A percentile compares a stretch with the other conserved stretches of the same genome.
phyloP scores from a whole-genome alignment of 2,329 filamentous ascomycete genomes.

The Pezicula rhizophila region DNA sequence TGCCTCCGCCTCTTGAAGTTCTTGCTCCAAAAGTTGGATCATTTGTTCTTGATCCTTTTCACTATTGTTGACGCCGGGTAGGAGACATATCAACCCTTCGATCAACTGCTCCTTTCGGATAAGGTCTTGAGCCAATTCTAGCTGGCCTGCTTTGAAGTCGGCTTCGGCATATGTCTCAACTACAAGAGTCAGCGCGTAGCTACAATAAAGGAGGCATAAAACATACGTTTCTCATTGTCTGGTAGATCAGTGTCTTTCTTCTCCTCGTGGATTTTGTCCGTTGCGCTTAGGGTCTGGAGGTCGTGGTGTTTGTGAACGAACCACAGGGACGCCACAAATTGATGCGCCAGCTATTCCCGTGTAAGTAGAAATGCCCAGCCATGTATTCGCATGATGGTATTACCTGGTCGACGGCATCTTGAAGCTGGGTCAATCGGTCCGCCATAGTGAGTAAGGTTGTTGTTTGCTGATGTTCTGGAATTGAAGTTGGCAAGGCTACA shows the following conservation, averaged over 20 bases:
- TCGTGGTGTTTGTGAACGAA: constrained; percentile 65
- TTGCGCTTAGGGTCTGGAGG: constrained; percentile 50
- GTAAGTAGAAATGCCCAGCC: constrained; percentile 3
- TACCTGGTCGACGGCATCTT: constrained; percentile 80
- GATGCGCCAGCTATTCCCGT: constrained; percentile 51
- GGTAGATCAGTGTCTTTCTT: constrained; percentile 37
- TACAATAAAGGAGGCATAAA: constrained; percentile 2
- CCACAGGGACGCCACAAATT: constrained; percentile 62
- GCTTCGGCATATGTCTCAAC: constrained; percentile 58
- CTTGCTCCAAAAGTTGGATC: constrained; percentile 59
- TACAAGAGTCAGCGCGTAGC: constrained; percentile 23
- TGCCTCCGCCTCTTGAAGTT: constrained; percentile 56
- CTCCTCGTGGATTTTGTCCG: constrained; percentile 52
- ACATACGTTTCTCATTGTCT: constrained; percentile 14
- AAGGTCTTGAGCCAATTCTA: constrained; percentile 70
- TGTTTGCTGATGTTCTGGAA: neutral
- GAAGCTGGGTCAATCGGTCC: constrained; percentile 75
- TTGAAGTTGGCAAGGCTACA: constrained; percentile 10
- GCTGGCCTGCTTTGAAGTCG: constrained; percentile 60
- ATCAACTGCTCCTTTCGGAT: constrained; percentile 80
- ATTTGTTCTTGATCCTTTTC: constrained; percentile 68
- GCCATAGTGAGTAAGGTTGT: constrained; percentile 42
- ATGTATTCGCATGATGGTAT: constrained; percentile 8
- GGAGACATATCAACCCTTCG: constrained; percentile 65
- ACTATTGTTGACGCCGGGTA: constrained; percentile 74